phyloP scores from a whole-genome alignment of 2,329 filamentous ascomycete genomes.

The Cadophora luteo-olivacea region DNA sequence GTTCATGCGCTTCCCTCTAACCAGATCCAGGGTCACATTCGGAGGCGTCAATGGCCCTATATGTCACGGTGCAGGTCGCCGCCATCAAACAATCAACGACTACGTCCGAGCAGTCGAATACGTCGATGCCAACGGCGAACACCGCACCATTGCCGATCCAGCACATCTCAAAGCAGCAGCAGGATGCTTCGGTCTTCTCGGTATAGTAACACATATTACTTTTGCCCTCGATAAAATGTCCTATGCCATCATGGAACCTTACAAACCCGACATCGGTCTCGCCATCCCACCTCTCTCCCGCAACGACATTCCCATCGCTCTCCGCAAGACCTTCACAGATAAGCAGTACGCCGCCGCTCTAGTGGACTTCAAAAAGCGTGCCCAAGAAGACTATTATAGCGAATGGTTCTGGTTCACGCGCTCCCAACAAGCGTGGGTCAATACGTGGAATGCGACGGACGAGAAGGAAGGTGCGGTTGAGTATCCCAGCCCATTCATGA shows the following conservation, averaged over 20 bases:
- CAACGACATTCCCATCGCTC: conserved; percentile 48
- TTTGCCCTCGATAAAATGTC: conserved; percentile 54
- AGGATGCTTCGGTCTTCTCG: conserved; percentile 54
- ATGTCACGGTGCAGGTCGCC: conserved; percentile 54
- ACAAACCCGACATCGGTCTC: conserved; percentile 50
- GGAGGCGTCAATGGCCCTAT: conserved; percentile 54
- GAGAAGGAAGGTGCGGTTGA: conserved; percentile 45
- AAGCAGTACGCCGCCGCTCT: conserved; percentile 46
- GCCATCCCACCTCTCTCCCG: conserved; percentile 53
- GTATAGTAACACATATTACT: conserved; percentile 56
- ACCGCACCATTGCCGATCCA: conserved; percentile 49
- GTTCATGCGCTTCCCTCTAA: background rate
- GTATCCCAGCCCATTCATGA: conserved; percentile 45
- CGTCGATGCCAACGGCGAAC: conserved; percentile 52
- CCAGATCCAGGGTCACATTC: conserved; percentile 48
- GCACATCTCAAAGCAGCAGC: conserved; percentile 50
- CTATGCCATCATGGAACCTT: conserved; percentile 53
- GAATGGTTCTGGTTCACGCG: conserved; percentile 61
- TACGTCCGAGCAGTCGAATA: conserved; percentile 55
- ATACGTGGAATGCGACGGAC: conserved; percentile 51
- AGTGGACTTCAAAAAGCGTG: conserved; percentile 48
- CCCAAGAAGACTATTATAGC: conserved; percentile 51
- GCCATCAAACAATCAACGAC: conserved; percentile 53
- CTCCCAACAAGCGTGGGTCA: conserved; percentile 52
- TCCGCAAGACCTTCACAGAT: conserved; percentile 45